Conservation (phyloP, 2,329 filamentous ascomycete species). For the Torrubiella hemipterigena region DNA sequence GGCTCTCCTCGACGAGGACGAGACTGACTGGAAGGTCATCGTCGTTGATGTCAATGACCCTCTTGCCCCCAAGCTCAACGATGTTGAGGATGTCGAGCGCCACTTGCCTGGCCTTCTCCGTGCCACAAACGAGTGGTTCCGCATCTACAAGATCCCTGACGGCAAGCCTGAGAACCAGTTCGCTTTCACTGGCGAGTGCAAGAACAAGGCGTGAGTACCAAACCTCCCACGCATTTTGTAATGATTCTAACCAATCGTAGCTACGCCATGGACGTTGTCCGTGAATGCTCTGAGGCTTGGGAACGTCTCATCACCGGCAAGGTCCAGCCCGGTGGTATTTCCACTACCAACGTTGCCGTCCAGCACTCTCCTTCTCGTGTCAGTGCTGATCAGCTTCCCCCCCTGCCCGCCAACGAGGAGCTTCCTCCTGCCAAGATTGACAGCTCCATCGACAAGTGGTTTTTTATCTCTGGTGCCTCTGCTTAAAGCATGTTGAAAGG, state of each 20-base stretch:
- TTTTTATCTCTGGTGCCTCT: conserved; percentile 98
- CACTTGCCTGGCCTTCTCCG: conserved; percentile 93
- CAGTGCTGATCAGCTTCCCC: conserved; percentile 56
- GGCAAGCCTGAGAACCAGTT: conserved; percentile 99
- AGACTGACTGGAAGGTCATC: conserved; percentile 99
- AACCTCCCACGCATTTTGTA: conserved; percentile 3
- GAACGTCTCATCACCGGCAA: conserved; percentile 91
- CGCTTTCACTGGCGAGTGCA: conserved; percentile 99
- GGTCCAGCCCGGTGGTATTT: conserved; percentile 64
- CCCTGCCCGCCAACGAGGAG: conserved; percentile 70
- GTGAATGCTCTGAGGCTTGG: conserved; percentile 95
- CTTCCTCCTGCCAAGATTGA: conserved; percentile 81
- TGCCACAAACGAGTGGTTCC: conserved; percentile 99
- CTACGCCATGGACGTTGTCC: conserved; percentile 90
- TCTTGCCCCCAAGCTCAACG: conserved; percentile 89
- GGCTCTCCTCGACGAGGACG: conserved; percentile 97
- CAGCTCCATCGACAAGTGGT: conserved; percentile 98
- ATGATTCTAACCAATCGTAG: conserved; percentile 24
- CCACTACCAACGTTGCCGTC: conserved; percentile 70
- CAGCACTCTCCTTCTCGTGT: conserved; percentile 62
- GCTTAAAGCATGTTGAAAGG: no score
- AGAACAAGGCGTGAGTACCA: conserved; percentile 82
- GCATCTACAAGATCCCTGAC: conserved; percentile 99
- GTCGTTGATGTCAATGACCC: conserved; percentile 98
- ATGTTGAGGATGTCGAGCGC: conserved; percentile 97